Percentiles rank a stretch among this genome's conserved stretches.
Evolutionary conservation across 352 stramenopile species (phyloP).

Genomic region (Globisporangium solare): DNA sequence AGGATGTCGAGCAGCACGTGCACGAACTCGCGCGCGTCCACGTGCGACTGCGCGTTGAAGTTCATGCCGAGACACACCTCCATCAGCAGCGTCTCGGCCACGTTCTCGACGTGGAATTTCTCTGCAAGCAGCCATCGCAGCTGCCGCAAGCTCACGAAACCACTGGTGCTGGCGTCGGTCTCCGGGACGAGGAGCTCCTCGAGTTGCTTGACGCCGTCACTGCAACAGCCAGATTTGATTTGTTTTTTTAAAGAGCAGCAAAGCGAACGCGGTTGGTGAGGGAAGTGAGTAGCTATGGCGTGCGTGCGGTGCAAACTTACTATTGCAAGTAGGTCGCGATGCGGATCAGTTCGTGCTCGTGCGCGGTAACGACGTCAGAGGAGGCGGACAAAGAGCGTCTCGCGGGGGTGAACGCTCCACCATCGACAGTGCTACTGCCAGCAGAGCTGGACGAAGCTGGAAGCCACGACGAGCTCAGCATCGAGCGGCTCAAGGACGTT

Average conservation of each 20-base stretch:
- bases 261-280: too few species aligned
- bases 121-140: constrained; percentile 38
- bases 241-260: too few species aligned
- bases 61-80: constrained; percentile 63
- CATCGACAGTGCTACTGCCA: background rate
- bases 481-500: background rate
- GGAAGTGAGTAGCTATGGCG: too few species aligned
- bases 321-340: constrained; percentile 50
- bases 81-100: constrained; percentile 35
- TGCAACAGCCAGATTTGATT: too few species aligned
- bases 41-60: constrained; percentile 41
- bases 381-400: background rate
- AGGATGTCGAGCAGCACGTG: constrained; percentile 52
- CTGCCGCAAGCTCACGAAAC: constrained; percentile 53
- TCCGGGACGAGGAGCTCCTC: constrained; percentile 24
- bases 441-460: background rate
- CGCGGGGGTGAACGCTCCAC: too few species aligned
- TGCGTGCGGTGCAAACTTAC: constrained; percentile 23
- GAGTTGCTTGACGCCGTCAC: constrained; percentile 36
- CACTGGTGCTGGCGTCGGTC: constrained; percentile 5
- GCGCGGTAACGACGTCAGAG: constrained; percentile 21
- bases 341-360: constrained; percentile 42
- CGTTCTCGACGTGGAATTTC: constrained; percentile 20
- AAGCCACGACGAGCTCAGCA: constrained; percentile 1
- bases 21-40: constrained; percentile 50